Evolutionary conservation across 2,329 filamentous ascomycete genomes (phyloP).

Genomic region (Curvularia eragrostidis): DNA sequence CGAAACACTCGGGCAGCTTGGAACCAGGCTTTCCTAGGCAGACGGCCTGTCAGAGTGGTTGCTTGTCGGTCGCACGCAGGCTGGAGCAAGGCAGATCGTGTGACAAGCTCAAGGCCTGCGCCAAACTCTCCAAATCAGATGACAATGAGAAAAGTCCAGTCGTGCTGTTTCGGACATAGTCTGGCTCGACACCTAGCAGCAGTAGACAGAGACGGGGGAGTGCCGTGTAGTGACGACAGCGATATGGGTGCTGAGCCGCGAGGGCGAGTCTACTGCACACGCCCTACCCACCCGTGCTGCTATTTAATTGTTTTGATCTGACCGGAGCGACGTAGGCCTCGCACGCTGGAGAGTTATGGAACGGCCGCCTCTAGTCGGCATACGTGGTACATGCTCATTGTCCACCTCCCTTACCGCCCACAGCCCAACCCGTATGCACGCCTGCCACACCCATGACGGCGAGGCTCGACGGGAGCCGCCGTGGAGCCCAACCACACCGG

Average conservation of each 20-base stretch:
- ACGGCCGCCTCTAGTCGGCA: constrained; percentile 11
- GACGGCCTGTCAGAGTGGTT: constrained; percentile 12
- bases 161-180: constrained; percentile 44
- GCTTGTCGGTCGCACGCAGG: constrained; percentile 1
- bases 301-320: constrained; percentile 20
- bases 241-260: constrained; percentile 11
- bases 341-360: constrained; percentile 7
- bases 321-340: constrained; percentile 1
- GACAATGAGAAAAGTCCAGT: constrained; percentile 34
- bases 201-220: constrained; percentile 9
- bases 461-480: constrained; percentile 26
- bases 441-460: constrained; percentile 13
- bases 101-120: constrained; percentile 34
- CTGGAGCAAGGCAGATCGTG: not conserved
- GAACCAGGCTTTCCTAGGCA: constrained; percentile 23
- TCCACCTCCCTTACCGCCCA: constrained; percentile 22
- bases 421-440: constrained; percentile 23
- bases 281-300: constrained; percentile 12
- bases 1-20: constrained; percentile 24
- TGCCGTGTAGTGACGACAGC: constrained; percentile 8
- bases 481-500: constrained; percentile 30
- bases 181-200: constrained; percentile 26
- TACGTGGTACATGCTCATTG: constrained; percentile 32
- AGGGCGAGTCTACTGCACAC: constrained; percentile 16
- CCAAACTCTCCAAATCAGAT: constrained; percentile 46